Evolutionary conservation across 2,329 filamentous ascomycete species (phyloP).

Genomic region (Sclerotinia spermophila): DNA sequence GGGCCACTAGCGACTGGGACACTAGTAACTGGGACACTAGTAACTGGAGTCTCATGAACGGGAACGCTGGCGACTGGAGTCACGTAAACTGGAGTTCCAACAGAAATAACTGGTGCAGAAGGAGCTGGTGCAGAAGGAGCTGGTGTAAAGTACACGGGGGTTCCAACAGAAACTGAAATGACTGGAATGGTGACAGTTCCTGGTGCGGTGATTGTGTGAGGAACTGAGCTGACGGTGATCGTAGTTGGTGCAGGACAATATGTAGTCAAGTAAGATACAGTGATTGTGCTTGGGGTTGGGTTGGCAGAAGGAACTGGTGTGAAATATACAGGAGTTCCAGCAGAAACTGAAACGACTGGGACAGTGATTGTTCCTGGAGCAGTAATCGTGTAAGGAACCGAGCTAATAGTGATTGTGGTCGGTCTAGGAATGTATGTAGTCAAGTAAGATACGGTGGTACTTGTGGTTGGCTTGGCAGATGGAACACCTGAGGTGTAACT

Average conservation of each 20-base stretch:
- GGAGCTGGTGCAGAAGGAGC: constrained; percentile 3
- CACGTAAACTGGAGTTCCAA: background rate
- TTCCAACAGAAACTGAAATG: constrained; percentile 17
- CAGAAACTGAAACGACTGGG: constrained; percentile 18
- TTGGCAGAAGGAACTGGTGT: constrained; percentile 3
- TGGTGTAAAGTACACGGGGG: constrained; percentile 2
- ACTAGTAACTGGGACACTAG: background rate
- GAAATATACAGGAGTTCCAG: background rate
- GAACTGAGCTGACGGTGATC: constrained; percentile 26
- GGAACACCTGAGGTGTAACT: constrained; percentile 20
- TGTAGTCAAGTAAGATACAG: constrained; percentile 10
- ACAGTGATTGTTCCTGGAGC: constrained; percentile 21
- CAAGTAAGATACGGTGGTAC: constrained; percentile 10
- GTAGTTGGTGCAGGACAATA: constrained; percentile 20
- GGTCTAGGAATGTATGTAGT: constrained; percentile 20
- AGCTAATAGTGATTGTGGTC: constrained; percentile 24
- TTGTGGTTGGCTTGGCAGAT: constrained; percentile 18
- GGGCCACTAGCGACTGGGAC: constrained; percentile 13
- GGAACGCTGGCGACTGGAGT: constrained; percentile 4
- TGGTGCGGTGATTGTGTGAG: constrained; percentile 23
- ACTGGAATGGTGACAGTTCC: constrained; percentile 25
- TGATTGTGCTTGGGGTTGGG: constrained; percentile 15
- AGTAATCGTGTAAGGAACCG: constrained; percentile 26
- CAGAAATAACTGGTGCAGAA: background rate
- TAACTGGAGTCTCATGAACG: background rate